Conservation (phyloP, 768 basidiomycete species). For the Sporobolomyces roseus region DNA sequence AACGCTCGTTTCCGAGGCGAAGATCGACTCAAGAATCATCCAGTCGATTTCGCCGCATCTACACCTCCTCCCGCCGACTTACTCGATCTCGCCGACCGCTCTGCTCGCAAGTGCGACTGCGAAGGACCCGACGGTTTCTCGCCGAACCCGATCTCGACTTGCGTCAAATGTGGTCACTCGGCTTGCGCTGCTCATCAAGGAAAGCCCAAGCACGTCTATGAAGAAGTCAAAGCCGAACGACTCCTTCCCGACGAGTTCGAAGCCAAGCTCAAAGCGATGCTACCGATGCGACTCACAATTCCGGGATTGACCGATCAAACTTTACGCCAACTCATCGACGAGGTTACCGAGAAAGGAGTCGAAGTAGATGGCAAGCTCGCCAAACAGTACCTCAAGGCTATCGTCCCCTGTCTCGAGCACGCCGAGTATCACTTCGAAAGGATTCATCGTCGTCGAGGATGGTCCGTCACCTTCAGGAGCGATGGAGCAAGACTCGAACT, state of each 20-base stretch:
- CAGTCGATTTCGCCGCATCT: conserved; percentile 31
- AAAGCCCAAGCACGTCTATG: conserved; percentile 78
- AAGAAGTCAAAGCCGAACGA: conserved; percentile 52
- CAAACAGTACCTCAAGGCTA: conserved; percentile 32
- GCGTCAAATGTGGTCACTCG: conserved; percentile 70
- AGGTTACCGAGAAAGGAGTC: conserved; percentile 12
- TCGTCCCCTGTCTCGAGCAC: conserved; percentile 40
- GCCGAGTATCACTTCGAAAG: conserved; percentile 68
- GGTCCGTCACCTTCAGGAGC: conserved; percentile 76
- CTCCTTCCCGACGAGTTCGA: conserved; percentile 68
- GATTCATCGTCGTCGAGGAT: conserved; percentile 79
- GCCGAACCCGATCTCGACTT: conserved; percentile 61
- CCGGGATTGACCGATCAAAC: conserved; percentile 48
- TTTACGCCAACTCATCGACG: conserved; percentile 8
- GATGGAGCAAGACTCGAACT: conserved; percentile 68
- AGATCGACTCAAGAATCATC: conserved; percentile 58
- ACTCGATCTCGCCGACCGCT: conserved; percentile 63
- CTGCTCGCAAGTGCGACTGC: conserved; percentile 78
- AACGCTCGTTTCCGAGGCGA: conserved; percentile 56
- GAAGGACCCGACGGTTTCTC: conserved; percentile 81
- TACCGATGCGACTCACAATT: conserved; percentile 77
- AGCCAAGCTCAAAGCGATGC: conserved; percentile 67
- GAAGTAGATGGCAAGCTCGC: background rate
- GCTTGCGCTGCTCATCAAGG: conserved; percentile 84
- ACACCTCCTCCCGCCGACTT: conserved; percentile 55